These are phyloP conservation scores for Apiospora pterosperma DNA, from an alignment of 2,329 filamentous ascomycete species.

Conservation along the genomic window DNA sequence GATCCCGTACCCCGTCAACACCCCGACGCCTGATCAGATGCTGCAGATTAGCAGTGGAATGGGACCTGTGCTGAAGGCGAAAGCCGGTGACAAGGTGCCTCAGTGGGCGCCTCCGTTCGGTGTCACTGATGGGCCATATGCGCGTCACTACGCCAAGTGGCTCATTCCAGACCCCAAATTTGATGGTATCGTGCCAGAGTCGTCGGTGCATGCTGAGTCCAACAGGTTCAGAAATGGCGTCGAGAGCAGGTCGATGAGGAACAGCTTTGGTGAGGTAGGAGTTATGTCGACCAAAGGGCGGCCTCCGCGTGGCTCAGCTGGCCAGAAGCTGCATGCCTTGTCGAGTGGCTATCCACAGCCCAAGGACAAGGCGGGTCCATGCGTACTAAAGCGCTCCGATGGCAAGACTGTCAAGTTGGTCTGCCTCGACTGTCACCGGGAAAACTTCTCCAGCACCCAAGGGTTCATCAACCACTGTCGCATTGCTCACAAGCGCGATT, in stretches of 20 bases:
- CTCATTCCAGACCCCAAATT: slow-evolving; percentile 85
- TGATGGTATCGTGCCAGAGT: slow-evolving; percentile 60
- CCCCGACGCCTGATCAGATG: slow-evolving; percentile 64
- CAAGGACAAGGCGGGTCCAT: slow-evolving; percentile 81
- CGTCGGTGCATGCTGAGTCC: slow-evolving; percentile 38
- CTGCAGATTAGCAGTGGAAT: slow-evolving; percentile 70
- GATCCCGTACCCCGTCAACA: slow-evolving; percentile 79
- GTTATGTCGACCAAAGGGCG: slow-evolving; percentile 46
- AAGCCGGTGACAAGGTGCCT: slow-evolving; percentile 62
- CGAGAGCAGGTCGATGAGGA: slow-evolving; percentile 78
- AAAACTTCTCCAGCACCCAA: slow-evolving; percentile 93
- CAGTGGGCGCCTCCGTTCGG: slow-evolving; percentile 85
- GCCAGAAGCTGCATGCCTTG: slow-evolving; percentile 65
- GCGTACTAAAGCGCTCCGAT: slow-evolving; percentile 76
- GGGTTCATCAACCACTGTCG: slow-evolving; percentile 99
- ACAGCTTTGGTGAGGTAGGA: slow-evolving; percentile 59
- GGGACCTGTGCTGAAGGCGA: slow-evolving; percentile 64
- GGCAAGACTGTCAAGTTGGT: slow-evolving; percentile 85
- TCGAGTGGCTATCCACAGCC: slow-evolving; percentile 67
- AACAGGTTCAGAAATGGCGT: slow-evolving; percentile 42
- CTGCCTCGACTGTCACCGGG: slow-evolving; percentile 82
- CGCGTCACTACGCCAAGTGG: slow-evolving; percentile 94
- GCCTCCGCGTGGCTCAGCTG: slow-evolving; percentile 44
- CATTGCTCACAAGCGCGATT: slow-evolving; percentile 89
- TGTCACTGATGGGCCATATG: slow-evolving; percentile 87